phyloP scores from a whole-genome alignment of 1,284 basidiomycete genomes.

The Papiliotrema nemorosa region DNA sequence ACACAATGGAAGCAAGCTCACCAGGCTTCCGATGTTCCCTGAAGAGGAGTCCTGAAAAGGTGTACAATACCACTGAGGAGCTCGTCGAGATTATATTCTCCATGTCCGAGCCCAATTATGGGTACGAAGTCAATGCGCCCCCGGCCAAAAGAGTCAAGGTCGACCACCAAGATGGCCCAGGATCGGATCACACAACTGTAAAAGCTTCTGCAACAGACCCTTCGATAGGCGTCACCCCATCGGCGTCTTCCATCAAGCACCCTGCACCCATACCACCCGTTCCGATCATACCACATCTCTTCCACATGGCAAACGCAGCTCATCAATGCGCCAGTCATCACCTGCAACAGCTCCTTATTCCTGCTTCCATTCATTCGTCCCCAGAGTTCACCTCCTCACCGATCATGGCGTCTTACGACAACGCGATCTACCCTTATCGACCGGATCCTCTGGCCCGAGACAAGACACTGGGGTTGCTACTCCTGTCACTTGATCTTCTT shows the following conservation, averaged over 20 bases:
- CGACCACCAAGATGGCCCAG: too few species aligned
- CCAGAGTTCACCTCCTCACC: not conserved
- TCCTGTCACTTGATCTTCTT: constrained; percentile 35
- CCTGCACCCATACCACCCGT: too few species aligned
- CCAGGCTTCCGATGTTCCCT: too few species aligned
- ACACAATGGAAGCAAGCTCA: not conserved
- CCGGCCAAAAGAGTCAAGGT: too few species aligned
- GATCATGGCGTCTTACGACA: constrained; percentile 4
- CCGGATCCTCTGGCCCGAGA: constrained; percentile 25
- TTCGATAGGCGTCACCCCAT: too few species aligned
- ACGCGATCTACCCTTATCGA: constrained; percentile 3
- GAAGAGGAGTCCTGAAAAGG: too few species aligned
- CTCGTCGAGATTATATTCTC: too few species aligned
- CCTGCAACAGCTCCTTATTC: constrained; percentile 40
- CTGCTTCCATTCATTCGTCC: not conserved
- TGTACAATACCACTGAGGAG: not conserved
- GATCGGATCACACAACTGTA: too few species aligned
- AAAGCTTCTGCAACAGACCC: too few species aligned
- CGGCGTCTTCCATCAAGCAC: too few species aligned
- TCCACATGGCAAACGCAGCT: constrained; percentile 31
- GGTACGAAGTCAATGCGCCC: too few species aligned
- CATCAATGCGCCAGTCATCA: constrained; percentile 26
- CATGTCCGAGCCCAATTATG: too few species aligned
- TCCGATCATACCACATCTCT: constrained; percentile 14
- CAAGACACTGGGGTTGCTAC: constrained; percentile 26